These are phyloP conservation scores for Cymodocea nodosa DNA, from an alignment of 116 monocot species.

Conservation along the genomic window DNA sequence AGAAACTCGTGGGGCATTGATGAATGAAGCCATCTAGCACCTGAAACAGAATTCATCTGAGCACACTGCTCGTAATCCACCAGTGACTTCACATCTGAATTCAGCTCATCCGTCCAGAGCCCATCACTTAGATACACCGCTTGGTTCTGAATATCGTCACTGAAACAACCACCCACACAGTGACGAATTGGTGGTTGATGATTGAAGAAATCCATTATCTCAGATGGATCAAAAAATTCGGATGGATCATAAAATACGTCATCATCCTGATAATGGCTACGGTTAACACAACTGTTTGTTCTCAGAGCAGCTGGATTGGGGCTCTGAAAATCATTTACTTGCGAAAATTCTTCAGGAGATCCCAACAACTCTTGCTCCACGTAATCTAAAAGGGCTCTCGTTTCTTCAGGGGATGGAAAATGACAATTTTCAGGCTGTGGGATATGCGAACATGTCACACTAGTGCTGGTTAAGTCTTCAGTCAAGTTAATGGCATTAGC, in stretches of 20 bases:
- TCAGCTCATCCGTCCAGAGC: constrained; percentile 24
- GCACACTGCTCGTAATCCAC: constrained; percentile 7
- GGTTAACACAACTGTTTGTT: constrained; percentile 7
- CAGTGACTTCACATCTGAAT: constrained; percentile 1
- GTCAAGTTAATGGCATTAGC: not conserved
- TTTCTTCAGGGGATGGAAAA: not conserved
- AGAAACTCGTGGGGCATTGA: not conserved
- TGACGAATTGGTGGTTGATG: too few relatives aligned
- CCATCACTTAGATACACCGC: constrained; percentile 19
- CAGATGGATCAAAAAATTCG: constrained; percentile 36
- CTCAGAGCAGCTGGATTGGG: constrained; percentile 6
- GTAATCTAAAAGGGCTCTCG: not conserved
- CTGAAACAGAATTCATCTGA: constrained; percentile 20
- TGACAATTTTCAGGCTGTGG: not conserved
- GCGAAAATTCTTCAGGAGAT: constrained; percentile 39
- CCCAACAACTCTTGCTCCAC: constrained; percentile 8
- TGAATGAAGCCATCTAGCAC: constrained; percentile 20
- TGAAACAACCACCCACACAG: not conserved
- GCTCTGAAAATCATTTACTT: constrained; percentile 46
- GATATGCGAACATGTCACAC: not conserved
- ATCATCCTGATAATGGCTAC: not conserved
- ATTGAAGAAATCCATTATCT: not conserved
- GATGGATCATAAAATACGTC: constrained; percentile 18
- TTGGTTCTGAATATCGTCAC: constrained; percentile 17
- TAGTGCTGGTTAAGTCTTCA: not conserved